Conservation (phyloP, 2,329 filamentous ascomycete genomes). For the Cytospora piceicola region DNA sequence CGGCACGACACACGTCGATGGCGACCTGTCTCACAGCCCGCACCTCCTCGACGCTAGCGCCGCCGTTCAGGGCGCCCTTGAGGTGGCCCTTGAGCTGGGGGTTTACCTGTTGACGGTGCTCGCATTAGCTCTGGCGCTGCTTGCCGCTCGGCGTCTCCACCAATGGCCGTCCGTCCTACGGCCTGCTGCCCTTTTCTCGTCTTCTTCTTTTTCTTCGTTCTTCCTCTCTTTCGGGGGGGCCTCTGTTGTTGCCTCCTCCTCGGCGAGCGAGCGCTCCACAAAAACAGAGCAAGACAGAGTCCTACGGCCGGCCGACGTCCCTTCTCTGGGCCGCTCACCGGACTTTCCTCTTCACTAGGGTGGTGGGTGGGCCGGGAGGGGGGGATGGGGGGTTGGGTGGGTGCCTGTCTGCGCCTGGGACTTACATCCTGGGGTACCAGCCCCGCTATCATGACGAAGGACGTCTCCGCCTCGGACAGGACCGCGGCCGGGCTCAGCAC, state of each 20-base stretch:
- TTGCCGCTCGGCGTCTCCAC: conserved; percentile 6
- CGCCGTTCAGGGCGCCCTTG: conserved; percentile 53
- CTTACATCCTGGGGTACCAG: conserved; percentile 56
- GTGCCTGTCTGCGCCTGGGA: not conserved
- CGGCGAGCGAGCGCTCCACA: not conserved
- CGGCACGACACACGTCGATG: conserved; percentile 50
- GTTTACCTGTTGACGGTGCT: conserved; percentile 46
- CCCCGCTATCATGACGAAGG: conserved; percentile 54
- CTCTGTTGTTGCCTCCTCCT: not conserved
- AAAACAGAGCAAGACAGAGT: not conserved
- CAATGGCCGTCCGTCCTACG: not conserved
- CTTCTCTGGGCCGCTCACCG: not conserved
- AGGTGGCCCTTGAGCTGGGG: conserved; percentile 58
- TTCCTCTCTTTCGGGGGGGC: not conserved
- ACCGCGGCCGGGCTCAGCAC: conserved; percentile 52
- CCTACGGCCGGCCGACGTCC: not conserved
- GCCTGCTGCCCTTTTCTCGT: not conserved
- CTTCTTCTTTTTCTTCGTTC: not conserved
- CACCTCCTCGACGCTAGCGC: conserved; percentile 53
- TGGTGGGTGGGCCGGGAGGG: not conserved
- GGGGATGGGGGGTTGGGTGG: not conserved
- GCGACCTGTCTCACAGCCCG: conserved; percentile 51
- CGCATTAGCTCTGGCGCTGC: conserved; percentile 24
- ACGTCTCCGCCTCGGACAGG: conserved; percentile 51
- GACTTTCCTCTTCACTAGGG: not conserved